These are phyloP conservation scores for Hypomontagnella monticulosa DNA, from an alignment of 495 filamentous ascomycete species.

Conservation along the genomic window DNA sequence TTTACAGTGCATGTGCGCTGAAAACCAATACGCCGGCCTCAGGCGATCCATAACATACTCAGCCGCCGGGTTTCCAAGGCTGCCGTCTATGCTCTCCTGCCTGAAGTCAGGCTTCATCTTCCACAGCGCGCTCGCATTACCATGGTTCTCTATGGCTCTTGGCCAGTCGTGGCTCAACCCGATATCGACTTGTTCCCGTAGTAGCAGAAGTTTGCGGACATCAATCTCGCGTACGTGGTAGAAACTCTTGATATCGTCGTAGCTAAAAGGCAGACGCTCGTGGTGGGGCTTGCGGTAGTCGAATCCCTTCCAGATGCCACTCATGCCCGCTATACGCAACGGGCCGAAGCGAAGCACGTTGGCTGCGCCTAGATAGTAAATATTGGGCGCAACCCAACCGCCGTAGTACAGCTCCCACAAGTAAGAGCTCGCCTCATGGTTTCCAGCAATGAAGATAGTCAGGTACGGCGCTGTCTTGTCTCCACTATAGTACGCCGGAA, in stretches of 20 bases:
- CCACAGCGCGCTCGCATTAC: conserved; percentile 71
- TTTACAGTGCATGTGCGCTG: conserved; percentile 90
- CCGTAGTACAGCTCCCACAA: conserved; percentile 93
- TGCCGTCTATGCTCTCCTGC: conserved; percentile 75
- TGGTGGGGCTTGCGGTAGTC: conserved; percentile 83
- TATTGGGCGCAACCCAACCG: conserved; percentile 95
- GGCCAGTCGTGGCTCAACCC: conserved; percentile 98
- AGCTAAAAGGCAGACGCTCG: conserved; percentile 86
- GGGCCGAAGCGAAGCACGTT: conserved; percentile 85
- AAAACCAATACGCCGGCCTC: conserved; percentile 89
- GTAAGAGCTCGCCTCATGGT: conserved; percentile 91
- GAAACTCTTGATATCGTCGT: conserved; percentile 74
- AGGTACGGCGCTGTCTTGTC: conserved; percentile 78
- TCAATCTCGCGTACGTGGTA: conserved; percentile 95
- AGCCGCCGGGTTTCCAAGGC: conserved; percentile 80
- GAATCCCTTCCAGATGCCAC: conserved; percentile 90
- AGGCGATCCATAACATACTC: conserved; percentile 80
- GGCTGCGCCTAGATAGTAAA: conserved; percentile 94
- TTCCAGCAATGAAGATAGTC: conserved; percentile 92
- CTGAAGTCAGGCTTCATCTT: conserved; percentile 75
- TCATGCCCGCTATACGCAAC: conserved; percentile 87
- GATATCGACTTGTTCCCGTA: conserved; percentile 84
- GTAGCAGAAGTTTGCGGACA: conserved; percentile 84
- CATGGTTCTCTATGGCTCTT: conserved; percentile 75
- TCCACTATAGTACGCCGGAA: conserved; percentile 92